Evolutionary conservation across 2,329 filamentous ascomycete species (phyloP).

Genomic region (Polychaeton citri): DNA sequence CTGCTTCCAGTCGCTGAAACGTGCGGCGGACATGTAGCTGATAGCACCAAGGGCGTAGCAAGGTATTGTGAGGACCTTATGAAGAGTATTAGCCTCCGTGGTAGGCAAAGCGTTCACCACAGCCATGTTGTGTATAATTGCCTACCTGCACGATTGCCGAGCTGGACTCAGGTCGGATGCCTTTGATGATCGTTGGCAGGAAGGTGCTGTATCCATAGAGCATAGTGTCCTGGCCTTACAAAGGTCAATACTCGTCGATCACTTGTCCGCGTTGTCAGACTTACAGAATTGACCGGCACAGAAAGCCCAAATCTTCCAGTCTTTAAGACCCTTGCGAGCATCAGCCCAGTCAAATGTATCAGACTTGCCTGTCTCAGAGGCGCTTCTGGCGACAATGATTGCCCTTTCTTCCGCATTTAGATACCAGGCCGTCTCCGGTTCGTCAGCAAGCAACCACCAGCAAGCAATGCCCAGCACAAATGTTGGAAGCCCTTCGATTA

Average conservation of each 20-base stretch:
- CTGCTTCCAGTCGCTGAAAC: slow-evolving; percentile 54
- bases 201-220: slow-evolving; percentile 69
- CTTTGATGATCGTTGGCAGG: slow-evolving; percentile 63
- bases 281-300: slow-evolving; percentile 54
- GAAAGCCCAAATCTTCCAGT: slow-evolving; percentile 67
- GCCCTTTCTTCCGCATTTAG: slow-evolving; percentile 46
- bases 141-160: slow-evolving; percentile 47
- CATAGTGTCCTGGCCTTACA: slow-evolving; percentile 48
- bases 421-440: slow-evolving; percentile 50
- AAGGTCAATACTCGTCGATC: neutral
- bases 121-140: no score
- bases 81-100: no score
- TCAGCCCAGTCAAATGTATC: slow-evolving; percentile 46
- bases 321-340: slow-evolving; percentile 51
- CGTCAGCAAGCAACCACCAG: slow-evolving; percentile 48
- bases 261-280: neutral
- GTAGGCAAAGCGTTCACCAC: no score
- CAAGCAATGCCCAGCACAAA: slow-evolving; percentile 43
- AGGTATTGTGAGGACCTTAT: slow-evolving; percentile 58
- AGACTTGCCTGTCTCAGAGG: slow-evolving; percentile 35
- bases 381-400: slow-evolving; percentile 40
- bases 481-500: slow-evolving; percentile 44
- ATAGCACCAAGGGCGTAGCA: slow-evolving; percentile 62
- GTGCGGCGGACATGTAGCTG: slow-evolving; percentile 53
- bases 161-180: slow-evolving; percentile 48